Percentiles rank a stretch among this genome's conserved stretches.
Evolutionary conservation across 176 grass and related monocot species (phyloP).

Genomic region (Neostapfia colusana): DNA sequence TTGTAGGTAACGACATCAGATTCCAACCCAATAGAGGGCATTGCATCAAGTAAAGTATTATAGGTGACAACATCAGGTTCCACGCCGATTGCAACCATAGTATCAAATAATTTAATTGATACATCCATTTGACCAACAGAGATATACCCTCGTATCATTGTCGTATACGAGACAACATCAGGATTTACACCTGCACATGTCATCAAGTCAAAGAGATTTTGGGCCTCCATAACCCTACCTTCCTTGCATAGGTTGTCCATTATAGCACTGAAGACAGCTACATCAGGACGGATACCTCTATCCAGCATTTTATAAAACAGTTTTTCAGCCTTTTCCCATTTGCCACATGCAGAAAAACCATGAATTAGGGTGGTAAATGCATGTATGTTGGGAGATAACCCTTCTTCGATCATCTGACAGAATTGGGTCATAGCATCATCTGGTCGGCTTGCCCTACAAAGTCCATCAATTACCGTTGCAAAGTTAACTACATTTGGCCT

Average conservation of each 20-base stretch:
- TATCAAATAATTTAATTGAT: background rate
- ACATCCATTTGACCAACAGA: background rate
- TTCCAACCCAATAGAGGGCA: background rate
- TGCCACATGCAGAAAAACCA: background rate
- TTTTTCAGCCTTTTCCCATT: background rate
- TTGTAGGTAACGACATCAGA: background rate
- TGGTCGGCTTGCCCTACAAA: background rate
- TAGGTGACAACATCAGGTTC: background rate
- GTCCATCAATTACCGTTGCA: slow-evolving; percentile 6
- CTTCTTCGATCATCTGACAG: background rate
- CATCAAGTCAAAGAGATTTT: slow-evolving; percentile 30
- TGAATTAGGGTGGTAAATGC: background rate
- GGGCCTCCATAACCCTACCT: slow-evolving; percentile 10
- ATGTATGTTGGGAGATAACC: background rate
- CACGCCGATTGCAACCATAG: background rate
- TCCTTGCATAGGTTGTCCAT: slow-evolving; percentile 19
- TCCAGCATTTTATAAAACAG: background rate
- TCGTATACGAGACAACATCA: slow-evolving; percentile 25
- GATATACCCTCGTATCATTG: slow-evolving; percentile 15
- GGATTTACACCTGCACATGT: background rate
- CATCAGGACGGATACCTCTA: background rate
- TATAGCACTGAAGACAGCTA: background rate
- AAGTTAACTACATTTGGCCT: slow-evolving; percentile 7
- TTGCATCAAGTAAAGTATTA: background rate
- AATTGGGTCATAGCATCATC: background rate